A percentile compares a stretch with the other conserved stretches of the same genome.
These are phyloP conservation scores for Metschnikowia chrysomelidarum DNA, from an alignment of 805 yeast species.

Conservation along the genomic window DNA sequence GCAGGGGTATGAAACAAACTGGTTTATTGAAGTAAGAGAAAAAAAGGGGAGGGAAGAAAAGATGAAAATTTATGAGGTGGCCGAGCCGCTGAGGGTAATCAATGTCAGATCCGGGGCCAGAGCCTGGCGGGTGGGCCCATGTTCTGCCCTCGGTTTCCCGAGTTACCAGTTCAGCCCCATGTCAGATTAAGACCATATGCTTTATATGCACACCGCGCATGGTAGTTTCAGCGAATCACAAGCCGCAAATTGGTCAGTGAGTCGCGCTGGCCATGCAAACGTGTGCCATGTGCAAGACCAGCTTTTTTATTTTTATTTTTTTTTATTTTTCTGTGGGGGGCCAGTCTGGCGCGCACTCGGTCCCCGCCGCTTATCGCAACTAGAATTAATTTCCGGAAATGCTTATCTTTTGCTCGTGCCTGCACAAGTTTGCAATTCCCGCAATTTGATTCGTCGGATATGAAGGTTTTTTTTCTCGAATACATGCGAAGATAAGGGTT, in stretches of 20 bases:
- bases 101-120: constrained; percentile 5
- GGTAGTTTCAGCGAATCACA: constrained; percentile 4
- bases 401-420: background rate
- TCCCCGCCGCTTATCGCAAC: constrained; percentile 1
- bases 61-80: background rate
- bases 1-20: too few relatives aligned
- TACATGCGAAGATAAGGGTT: too few relatives aligned
- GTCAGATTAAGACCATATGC: constrained; percentile 3
- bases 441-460: constrained; percentile 10
- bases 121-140: constrained; percentile 1
- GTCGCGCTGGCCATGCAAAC: background rate
- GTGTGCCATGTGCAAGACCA: background rate
- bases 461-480: background rate
- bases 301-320: too few relatives aligned
- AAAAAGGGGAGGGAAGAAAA: background rate
- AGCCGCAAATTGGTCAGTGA: constrained; percentile 4
- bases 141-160: constrained; percentile 1
- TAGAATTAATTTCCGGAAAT: background rate
- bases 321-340: too few relatives aligned
- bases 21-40: too few relatives aligned
- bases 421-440: constrained; percentile 1
- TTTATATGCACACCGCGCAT: constrained; percentile 1
- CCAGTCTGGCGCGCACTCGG: constrained; percentile 1
- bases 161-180: constrained; percentile 3
- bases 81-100: constrained; percentile 3